Evolutionary conservation across 2,329 filamentous ascomycete genomes (phyloP), one percentile per base, ranked within the genome.

Genomic region (Scedosporium aurantiacum): DNA sequence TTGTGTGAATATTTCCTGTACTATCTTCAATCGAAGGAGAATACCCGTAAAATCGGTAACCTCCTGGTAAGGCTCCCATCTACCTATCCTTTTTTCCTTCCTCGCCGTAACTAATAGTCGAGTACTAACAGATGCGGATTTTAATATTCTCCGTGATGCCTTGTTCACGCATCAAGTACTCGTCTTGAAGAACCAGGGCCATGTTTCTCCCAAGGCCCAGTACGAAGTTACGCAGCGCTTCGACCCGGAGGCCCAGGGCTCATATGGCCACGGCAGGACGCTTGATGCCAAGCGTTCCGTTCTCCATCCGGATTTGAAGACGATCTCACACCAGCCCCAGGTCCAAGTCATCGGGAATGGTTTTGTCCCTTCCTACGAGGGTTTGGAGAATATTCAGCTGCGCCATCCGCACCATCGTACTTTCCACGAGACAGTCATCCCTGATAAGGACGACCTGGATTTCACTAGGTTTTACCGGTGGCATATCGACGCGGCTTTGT

Each of bases 271-370:
- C 70, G 89, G 88, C 69, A 89, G 88, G 73, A 89, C 87, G 0
- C 76, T 90, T 57, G 87, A 90, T 66, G 75, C 76, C 27, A 80
- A 80, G 70, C 81, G 79, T 58, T 82, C 78, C 61, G 84, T 92
- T 67, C 79, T 92, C 18, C 88, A 91, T 69, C 89, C 89, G 0
- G 89, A 92, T 67, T 78, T 92, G 18, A 91, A 91, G 75, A 91
- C 89, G 0, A 83, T 92, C 50, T 88, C 89, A 0, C 85, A 90
- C 66, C 89, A 92, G 70, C 87, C 89, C 0, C 88, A 92, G 64
- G 86, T 90, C 1, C 89, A 92, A 68, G 85, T 91, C 61, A 91
- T 92, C 63, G 89, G 89, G 47, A 90, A 92, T 68, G 89, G 89
- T 4, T 80, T 82, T 56, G 80, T 92, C 1, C 70, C 79, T 1